phyloP scores from a whole-genome alignment of 257 asterid species.

The Salvia hispanica region DNA sequence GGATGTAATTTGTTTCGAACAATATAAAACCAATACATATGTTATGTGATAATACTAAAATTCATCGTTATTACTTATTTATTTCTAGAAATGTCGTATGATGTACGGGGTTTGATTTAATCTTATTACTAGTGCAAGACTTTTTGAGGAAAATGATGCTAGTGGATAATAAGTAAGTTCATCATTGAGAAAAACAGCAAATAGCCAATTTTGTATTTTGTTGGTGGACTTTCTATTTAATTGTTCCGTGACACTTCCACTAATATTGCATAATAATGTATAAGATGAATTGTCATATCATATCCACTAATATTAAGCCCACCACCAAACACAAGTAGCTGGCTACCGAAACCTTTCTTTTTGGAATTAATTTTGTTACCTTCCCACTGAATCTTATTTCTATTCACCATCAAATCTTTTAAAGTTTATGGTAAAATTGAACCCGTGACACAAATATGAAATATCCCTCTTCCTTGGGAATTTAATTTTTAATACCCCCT shows the following conservation, averaged over 20 bases:
- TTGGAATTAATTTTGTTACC: neutral
- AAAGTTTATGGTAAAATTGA: neutral
- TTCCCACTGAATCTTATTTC: neutral
- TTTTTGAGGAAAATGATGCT: neutral
- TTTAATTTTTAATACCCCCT: no score
- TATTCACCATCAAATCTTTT: constrained; percentile 19
- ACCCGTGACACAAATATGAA: constrained; percentile 32
- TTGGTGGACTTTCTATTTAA: neutral
- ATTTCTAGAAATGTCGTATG: no score
- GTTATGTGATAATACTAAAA: no score
- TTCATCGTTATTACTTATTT: no score
- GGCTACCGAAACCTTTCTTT: neutral
- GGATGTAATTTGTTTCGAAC: no score
- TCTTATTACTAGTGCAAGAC: no score
- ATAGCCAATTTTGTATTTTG: neutral
- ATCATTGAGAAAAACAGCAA: neutral
- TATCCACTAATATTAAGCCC: neutral
- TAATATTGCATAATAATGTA: neutral
- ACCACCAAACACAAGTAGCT: neutral
- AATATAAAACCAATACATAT: no score
- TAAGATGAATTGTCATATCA: neutral
- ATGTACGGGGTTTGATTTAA: no score
- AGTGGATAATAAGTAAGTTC: neutral
- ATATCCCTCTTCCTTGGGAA: neutral
- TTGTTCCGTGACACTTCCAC: neutral